phyloP scores from a whole-genome alignment of 1,284 basidiomycete genomes.

The Psilocybe mexicana region DNA sequence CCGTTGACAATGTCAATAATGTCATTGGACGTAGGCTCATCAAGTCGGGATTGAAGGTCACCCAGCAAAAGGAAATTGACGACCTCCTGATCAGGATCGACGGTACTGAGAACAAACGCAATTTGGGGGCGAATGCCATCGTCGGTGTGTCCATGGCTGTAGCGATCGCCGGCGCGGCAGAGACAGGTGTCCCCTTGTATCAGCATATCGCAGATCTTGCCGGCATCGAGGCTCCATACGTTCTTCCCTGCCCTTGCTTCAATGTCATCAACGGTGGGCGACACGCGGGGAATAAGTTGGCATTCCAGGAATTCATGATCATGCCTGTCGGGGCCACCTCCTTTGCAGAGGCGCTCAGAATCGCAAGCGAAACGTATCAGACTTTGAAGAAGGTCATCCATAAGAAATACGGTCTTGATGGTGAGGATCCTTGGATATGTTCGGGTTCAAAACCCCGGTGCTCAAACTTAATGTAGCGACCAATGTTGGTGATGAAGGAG shows the following conservation, averaged over 20 bases:
- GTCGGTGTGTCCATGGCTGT: constrained; percentile 98
- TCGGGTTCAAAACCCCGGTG: neutral
- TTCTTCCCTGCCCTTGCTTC: constrained; percentile 90
- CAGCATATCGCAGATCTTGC: constrained; percentile 95
- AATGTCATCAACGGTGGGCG: constrained; percentile 99
- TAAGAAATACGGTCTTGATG: constrained; percentile 98
- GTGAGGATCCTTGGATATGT: constrained; percentile 39
- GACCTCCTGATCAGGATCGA: constrained; percentile 98
- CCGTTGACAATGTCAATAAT: constrained; percentile 93
- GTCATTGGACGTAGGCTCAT: constrained; percentile 88
- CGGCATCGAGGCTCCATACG: constrained; percentile 89
- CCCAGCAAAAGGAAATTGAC: constrained; percentile 94
- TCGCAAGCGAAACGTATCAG: constrained; percentile 98
- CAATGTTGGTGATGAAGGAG: constrained; percentile 99
- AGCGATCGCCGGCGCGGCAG: constrained; percentile 88
- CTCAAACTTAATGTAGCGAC: constrained; percentile 60
- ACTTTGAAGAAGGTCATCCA: constrained; percentile 98
- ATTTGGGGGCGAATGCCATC: constrained; percentile 98
- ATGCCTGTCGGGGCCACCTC: constrained; percentile 89
- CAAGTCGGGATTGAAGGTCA: constrained; percentile 84
- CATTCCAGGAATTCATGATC: constrained; percentile 99
- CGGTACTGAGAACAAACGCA: constrained; percentile 97
- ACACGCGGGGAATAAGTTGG: constrained; percentile 98
- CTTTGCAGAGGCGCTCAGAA: constrained; percentile 97
- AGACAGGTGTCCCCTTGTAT: constrained; percentile 94